Base-by-base conservation (phyloP, 116 monocot genomes). In the Zostera marina region DNA sequence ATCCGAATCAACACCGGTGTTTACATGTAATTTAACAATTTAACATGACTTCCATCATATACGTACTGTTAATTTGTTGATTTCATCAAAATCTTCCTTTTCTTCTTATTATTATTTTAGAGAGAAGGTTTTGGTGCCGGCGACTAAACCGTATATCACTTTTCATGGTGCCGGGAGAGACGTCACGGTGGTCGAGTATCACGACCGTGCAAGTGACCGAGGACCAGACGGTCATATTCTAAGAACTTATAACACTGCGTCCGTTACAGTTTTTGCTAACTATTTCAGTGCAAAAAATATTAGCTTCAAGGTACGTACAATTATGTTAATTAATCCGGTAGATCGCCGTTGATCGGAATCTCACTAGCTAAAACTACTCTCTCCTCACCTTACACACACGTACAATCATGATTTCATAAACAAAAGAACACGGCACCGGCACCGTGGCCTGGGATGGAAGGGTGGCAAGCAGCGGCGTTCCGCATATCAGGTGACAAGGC, bases 401-500 rank as follows among this genome's bases (percentile, higher is more conserved):
- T 48, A 5, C n/a, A n/a, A n/a, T n/a, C n/a, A n/a, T 54, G 13
- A 24, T 26, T 10, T 21, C 12, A 3, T 25, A 25, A 5, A 23
- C 25, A 54, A 58, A 74, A 94, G 94, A 94, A 94, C 76, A 77
- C 94, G 16, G 84, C 88, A 21, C 94, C 88, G 10, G 88, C 94
- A 46, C 93, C 93, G 2, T 52, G 76, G 63, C 81, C 94, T 10
- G 94, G 94, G 9, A 81, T 84, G 93, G 70, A 94, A 69, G 94
- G 94, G 41, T 81, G 88, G 85, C 94, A 94, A 52, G 94, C 88
- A 1, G 85, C 76, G 22, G 94, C 88, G 19, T 85, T 94, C 69
- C 66, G 94, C 25, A 85, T 94, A 58, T 94, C 94, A 1, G 94
- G 94, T 12, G 94, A 94, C 77, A 94, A 88, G 69, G 88, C 94